Base-by-base conservation (phyloP, 2,329 filamentous ascomycete species). In the Penicillium polonicum region DNA sequence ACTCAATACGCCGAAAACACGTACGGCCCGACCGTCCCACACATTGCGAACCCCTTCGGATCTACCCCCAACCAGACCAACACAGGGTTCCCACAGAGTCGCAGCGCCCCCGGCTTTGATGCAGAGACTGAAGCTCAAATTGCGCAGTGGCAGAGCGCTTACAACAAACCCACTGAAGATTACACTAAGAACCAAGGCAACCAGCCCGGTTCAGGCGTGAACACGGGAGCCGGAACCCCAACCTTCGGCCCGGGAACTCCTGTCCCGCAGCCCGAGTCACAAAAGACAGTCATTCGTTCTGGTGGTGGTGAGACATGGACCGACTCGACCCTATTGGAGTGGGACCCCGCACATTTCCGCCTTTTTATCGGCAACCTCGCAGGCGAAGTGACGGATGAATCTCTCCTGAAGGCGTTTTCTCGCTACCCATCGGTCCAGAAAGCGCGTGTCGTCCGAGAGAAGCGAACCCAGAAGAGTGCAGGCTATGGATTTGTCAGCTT, bases 401-500 rank as follows among this genome's bases (percentile, higher is more conserved):
- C 91, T 1, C 83, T 99, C 12, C 83, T 94, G 68, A 99, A 99
- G 77, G 94, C 94, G 2, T 99, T 99, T 69, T 83, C 90, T 21
- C 87, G 88, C 58, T 99, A 95, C 82, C 82, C 85, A 19, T 95
- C 91, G 1, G 86, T 97, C 25, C 89, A 93, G 66, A 97, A 97
- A 75, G 92, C 93, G 19, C 88, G 92, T 50, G 94, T 99, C 33
- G 88, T 97, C 60, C 87, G 94, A 51, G 94, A 99, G 78, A 97
- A 97, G 81, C 87, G 92, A 59, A 96, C 93, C 0, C 94, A 90
- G 55, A 99, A 99, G 79, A 95, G 90, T 70, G 96, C 94, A 73
- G 94, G 93, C 0, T 99, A 91, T 72, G 94, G 94, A 3, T 99
- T 99, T 71, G 92, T 99, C 55, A 94, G 91, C 75, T 97, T 99